Conservation (phyloP, 129 eudicot species). For the Kitagawia praeruptora region DNA sequence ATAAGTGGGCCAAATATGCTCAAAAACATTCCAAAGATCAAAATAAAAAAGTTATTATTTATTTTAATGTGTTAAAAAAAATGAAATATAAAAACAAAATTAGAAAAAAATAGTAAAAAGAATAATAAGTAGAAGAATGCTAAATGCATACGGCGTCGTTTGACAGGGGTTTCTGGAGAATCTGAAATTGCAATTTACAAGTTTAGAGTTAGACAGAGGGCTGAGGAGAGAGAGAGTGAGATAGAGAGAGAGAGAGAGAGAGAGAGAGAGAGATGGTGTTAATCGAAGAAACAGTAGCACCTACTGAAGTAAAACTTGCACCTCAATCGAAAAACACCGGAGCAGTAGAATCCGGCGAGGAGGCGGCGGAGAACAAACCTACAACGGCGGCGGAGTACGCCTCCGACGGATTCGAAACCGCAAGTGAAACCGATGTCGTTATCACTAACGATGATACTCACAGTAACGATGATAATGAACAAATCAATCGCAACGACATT, state of each 20-base stretch:
- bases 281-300: conserved; percentile 26
- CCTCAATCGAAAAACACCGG: not conserved
- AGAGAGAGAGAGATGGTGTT: conserved; percentile 39
- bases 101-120: no score
- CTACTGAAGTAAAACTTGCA: not conserved
- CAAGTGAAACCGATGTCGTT: conserved; percentile 50
- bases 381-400: conserved; percentile 30
- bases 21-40: no score
- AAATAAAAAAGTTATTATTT: no score
- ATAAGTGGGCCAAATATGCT: no score
- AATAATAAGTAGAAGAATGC: no score
- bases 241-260: not conserved
- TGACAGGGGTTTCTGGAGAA: not conserved
- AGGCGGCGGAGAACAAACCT: not conserved
- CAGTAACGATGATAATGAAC: conserved; percentile 18
- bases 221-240: not conserved
- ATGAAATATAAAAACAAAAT: no score
- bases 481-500: not conserved
- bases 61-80: no score
- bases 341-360: not conserved
- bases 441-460: not conserved
- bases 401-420: conserved; percentile 76
- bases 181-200: not conserved
- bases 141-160: not conserved
- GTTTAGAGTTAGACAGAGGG: not conserved